phyloP scores from a whole-genome alignment of 116 monocot genomes.

The Dioscorea cayenensis region DNA sequence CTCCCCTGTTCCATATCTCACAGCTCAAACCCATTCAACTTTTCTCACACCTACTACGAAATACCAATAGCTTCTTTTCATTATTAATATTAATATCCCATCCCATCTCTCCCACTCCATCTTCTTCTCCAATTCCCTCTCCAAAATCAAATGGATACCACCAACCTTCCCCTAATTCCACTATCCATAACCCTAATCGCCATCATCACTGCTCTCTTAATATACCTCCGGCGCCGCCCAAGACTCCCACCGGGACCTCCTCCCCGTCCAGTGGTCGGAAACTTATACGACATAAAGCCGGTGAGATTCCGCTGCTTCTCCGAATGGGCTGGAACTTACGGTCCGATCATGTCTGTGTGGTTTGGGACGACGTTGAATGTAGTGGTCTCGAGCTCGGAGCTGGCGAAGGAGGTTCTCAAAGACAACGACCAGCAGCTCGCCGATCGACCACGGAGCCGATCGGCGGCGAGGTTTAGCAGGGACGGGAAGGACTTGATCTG shows the following conservation, averaged over 20 bases:
- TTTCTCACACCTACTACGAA: no score
- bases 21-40: no score
- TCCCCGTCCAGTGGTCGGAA: constrained; percentile 72
- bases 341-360: constrained; percentile 88
- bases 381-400: constrained; percentile 62
- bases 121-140: no score
- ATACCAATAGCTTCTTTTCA: no score
- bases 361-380: constrained; percentile 75
- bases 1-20: no score
- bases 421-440: constrained; percentile 77
- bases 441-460: constrained; percentile 61
- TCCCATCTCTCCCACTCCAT: no score
- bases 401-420: constrained; percentile 77
- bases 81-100: no score
- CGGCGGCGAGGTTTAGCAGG: constrained; percentile 69
- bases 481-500: constrained; percentile 74
- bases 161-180: background rate
- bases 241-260: constrained; percentile 60
- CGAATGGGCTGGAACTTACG: constrained; percentile 72
- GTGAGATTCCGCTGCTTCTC: constrained; percentile 74
- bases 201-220: background rate
- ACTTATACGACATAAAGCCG: constrained; percentile 72
- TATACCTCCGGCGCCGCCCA: constrained; percentile 12
- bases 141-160: background rate
- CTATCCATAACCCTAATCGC: background rate